Conservation (phyloP, 345 rosid species). For the Physaria fendleri region DNA sequence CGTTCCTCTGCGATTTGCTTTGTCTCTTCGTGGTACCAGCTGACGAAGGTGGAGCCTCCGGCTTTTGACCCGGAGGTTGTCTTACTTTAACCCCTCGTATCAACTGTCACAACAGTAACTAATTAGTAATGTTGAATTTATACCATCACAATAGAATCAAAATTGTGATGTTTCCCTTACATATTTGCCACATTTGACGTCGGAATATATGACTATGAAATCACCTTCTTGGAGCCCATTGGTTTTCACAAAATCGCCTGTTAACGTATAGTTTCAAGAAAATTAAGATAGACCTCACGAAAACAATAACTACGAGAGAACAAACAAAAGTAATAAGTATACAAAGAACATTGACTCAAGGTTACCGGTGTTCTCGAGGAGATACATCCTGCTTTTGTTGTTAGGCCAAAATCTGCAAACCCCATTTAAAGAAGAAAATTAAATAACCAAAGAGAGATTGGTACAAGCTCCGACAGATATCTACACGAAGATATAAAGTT, state of each 20-base stretch:
- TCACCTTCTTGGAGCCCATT: slow-evolving; percentile 99
- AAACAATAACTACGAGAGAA: neutral
- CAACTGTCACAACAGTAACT: slow-evolving; percentile 37
- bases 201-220: slow-evolving; percentile 95
- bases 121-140: neutral
- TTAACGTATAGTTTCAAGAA: neutral
- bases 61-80: slow-evolving; percentile 51
- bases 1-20: slow-evolving; percentile 62
- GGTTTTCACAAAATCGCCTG: slow-evolving; percentile 90
- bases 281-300: neutral
- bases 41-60: slow-evolving; percentile 34
- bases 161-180: slow-evolving; percentile 37
- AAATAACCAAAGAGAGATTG: neutral
- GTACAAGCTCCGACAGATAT: neutral
- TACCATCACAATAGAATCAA: neutral
- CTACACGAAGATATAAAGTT: neutral
- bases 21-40: slow-evolving; percentile 38
- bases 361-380: slow-evolving; percentile 98
- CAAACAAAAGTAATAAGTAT: no score
- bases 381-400: slow-evolving; percentile 99
- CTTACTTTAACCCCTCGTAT: slow-evolving; percentile 97
- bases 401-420: slow-evolving; percentile 96
- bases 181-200: slow-evolving; percentile 88
- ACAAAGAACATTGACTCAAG: no score
- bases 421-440: slow-evolving; percentile 28